Evolutionary conservation across 176 grass and related monocot genomes (phyloP), one percentile per base, ranked within the genome.

Genomic region (Echinochloa phyllopogon): DNA sequence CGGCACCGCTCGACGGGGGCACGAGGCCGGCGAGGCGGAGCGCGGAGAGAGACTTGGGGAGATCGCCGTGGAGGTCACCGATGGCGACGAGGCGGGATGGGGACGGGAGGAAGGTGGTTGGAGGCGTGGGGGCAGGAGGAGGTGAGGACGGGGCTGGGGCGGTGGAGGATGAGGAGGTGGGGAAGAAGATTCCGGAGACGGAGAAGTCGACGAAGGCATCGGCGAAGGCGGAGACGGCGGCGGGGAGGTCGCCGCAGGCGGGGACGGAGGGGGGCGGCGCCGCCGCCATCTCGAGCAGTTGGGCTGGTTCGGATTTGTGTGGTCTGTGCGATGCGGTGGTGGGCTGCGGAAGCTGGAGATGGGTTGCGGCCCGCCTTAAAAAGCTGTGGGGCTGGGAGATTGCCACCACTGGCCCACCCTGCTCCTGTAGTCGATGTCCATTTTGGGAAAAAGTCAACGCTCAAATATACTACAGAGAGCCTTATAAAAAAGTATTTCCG

Each of bases 21-120:
- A 88, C 10, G 21, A 97, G 81, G 21, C 95, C 95, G 0, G 92
- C 92, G 59, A 97, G 95, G 42, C 90, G 91, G 77, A 97, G 77
- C 5, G 92, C 91, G 83, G 91, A 69, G 74, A 92, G 84, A 39
- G 95, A 79, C 74, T 98, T 98, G 71, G 73, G 82, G 75, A 95
- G 89, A 82, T 98, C 95, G 1, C 95, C 95, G 65, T 98, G 95
- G 64, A 98, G 89, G 82, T 98, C 95, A 1, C 95, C 95, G 71
- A 98, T 87, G 72, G 93, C 93, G 45, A 95, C 90, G 77, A 98
- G 87, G 24, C 95, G 95, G 23, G 82, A 67, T 20, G 93, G 75
- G 36, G 93, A 70, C 8, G 93, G 93, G 45, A 91, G 72, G 70
- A 77, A 92, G 21, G 87, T 91, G 65, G 92, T 61, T 6, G 82